These are phyloP conservation scores for Borovskyia barvae DNA, from an alignment of 208 protist species.

Conservation along the genomic window DNA sequence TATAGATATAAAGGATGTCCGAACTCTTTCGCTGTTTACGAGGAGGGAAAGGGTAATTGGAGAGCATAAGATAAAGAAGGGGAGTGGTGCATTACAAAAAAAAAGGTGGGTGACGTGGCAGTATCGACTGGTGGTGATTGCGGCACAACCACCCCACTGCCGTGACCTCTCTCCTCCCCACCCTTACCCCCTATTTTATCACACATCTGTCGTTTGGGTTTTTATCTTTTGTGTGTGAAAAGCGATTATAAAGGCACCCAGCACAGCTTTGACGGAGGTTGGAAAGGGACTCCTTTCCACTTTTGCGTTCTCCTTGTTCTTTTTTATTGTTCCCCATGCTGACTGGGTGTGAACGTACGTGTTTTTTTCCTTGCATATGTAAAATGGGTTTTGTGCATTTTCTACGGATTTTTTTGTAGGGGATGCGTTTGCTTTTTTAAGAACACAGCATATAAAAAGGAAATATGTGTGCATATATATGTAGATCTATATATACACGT, in stretches of 20 bases:
- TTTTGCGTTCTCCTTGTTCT: slow-evolving; percentile 12
- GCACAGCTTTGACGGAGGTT: not conserved
- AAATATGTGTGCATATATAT: too few species aligned
- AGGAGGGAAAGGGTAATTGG: not conserved
- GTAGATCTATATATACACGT: too few species aligned
- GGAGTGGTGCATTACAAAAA: too few species aligned
- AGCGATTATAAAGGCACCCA: not conserved
- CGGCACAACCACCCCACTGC: not conserved
- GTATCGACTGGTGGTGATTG: not conserved
- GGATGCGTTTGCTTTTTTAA: not conserved
- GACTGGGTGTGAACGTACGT: not conserved
- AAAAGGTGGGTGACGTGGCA: too few species aligned
- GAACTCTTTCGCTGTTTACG: not conserved
- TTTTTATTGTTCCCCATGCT: slow-evolving; percentile 2
- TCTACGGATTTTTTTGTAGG: not conserved
- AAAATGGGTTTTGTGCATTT: not conserved
- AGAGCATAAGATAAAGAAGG: too few species aligned
- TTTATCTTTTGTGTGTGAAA: not conserved
- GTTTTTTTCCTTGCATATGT: not conserved
- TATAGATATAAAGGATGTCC: too few species aligned
- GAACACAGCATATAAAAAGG: too few species aligned
- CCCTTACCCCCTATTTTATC: not conserved
- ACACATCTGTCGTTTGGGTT: not conserved
- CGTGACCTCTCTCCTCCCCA: not conserved
- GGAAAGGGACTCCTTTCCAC: not conserved